Conservation (phyloP, 257 asterid species). For the Solanum clarkiae region DNA sequence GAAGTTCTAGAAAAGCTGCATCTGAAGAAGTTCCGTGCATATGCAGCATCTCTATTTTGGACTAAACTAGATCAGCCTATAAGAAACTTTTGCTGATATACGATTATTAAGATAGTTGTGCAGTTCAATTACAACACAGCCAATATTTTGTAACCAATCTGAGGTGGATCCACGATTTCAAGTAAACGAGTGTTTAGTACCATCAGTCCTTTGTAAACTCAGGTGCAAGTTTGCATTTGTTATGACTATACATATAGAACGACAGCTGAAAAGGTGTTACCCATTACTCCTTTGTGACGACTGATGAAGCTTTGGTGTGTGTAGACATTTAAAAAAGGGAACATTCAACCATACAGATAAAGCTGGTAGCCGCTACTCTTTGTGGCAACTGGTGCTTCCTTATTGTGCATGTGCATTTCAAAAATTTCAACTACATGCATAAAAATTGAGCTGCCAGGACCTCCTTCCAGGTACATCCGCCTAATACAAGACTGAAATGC, state of each 20-base stretch:
- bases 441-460: not conserved
- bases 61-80: not conserved
- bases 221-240: not conserved
- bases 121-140: not conserved
- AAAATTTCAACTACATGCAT: not conserved
- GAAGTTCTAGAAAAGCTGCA: not conserved
- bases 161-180: not conserved
- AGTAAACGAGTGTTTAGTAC: not conserved
- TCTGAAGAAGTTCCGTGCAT: not conserved
- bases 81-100: not conserved
- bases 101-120: not conserved
- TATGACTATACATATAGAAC: not conserved
- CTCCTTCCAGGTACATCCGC: not conserved
- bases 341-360: not conserved
- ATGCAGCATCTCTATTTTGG: not conserved
- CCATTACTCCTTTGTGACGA: not conserved
- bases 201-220: not conserved
- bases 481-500: not conserved
- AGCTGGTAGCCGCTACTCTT: not conserved
- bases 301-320: not conserved
- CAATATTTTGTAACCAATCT: not conserved
- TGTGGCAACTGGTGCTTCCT: not conserved
- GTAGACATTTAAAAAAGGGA: not conserved
- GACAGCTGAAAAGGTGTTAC: not conserved
- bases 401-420: not conserved